phyloP scores from a whole-genome alignment of 2,329 filamentous ascomycete species.

The Xylariaceae sp. region DNA sequence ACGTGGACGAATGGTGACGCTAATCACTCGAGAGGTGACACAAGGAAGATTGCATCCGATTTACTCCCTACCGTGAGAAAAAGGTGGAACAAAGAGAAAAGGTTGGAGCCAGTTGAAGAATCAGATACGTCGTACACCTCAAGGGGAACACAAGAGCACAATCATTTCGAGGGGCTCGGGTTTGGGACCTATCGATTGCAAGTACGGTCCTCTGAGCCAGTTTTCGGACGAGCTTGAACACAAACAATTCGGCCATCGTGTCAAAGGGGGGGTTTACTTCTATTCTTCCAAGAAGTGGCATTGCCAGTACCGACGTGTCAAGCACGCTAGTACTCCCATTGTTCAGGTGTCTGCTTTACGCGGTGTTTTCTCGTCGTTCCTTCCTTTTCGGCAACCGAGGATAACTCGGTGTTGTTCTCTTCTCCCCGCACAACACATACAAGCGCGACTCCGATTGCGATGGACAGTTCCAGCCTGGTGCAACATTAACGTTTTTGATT shows the following conservation, averaged over 20 bases:
- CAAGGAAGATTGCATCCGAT: constrained; percentile 3
- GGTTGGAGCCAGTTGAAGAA: constrained; percentile 2
- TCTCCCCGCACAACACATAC: no score
- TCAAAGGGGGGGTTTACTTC: background rate
- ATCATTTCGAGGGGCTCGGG: constrained; percentile 1
- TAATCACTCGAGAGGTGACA: constrained; percentile 3
- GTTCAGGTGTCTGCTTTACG: no score
- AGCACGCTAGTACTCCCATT: no score
- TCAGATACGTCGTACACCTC: constrained; percentile 8
- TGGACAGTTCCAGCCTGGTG: constrained; percentile 13
- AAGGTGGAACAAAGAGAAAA: background rate
- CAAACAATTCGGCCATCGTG: constrained; percentile 6
- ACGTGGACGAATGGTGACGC: background rate
- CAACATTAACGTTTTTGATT: constrained; percentile 8
- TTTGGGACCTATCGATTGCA: background rate
- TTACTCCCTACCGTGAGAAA: background rate
- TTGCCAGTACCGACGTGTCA: no score
- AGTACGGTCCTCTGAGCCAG: background rate
- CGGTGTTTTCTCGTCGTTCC: no score
- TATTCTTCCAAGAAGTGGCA: no score
- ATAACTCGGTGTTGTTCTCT: no score
- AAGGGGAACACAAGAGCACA: constrained; percentile 2
- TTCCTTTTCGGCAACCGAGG: no score
- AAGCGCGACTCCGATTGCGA: constrained; percentile 1
- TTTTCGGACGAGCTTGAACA: background rate